phyloP scores from a whole-genome alignment of 2,329 filamentous ascomycete genomes.

The Beauveria medogensis region DNA sequence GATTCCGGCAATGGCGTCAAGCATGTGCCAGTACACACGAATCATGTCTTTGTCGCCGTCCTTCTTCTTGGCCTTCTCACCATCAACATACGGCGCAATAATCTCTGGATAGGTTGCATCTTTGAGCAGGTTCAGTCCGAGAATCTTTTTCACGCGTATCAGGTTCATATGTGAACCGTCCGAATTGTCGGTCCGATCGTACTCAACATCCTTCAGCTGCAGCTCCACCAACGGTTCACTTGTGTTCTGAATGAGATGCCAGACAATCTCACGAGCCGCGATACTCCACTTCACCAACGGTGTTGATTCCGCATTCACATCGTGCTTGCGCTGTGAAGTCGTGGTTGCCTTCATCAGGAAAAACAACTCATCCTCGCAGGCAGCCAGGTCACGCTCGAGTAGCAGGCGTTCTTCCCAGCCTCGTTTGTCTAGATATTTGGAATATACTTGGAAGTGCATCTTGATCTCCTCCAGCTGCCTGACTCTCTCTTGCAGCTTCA shows the following conservation, averaged over 20 bases:
- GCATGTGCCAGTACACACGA: slow-evolving; percentile 93
- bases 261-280: slow-evolving; percentile 89
- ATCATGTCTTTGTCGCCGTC: slow-evolving; percentile 65
- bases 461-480: slow-evolving; percentile 94
- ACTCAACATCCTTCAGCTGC: slow-evolving; percentile 82
- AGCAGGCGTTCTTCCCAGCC: slow-evolving; percentile 86
- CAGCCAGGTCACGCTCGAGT: slow-evolving; percentile 82
- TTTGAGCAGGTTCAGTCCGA: slow-evolving; percentile 81
- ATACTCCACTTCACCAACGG: slow-evolving; percentile 88
- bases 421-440: slow-evolving; percentile 74
- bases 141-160: slow-evolving; percentile 78
- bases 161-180: slow-evolving; percentile 95
- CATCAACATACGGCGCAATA: slow-evolving; percentile 79
- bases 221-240: slow-evolving; percentile 87
- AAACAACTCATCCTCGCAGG: slow-evolving; percentile 94
- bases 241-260: slow-evolving; percentile 86
- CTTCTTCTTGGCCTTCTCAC: slow-evolving; percentile 39
- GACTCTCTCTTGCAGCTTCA: slow-evolving; percentile 83
- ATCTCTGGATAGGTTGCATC: slow-evolving; percentile 94
- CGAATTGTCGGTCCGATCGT: slow-evolving; percentile 91
- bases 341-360: slow-evolving; percentile 99
- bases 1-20: slow-evolving; percentile 95
- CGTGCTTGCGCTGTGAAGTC: slow-evolving; percentile 81
- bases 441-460: slow-evolving; percentile 87
- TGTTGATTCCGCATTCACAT: slow-evolving; percentile 61